Evolutionary conservation across 768 basidiomycete genomes (phyloP), one percentile per base, ranked within the genome.

Genomic region (Leccinellum rugosiceps): DNA sequence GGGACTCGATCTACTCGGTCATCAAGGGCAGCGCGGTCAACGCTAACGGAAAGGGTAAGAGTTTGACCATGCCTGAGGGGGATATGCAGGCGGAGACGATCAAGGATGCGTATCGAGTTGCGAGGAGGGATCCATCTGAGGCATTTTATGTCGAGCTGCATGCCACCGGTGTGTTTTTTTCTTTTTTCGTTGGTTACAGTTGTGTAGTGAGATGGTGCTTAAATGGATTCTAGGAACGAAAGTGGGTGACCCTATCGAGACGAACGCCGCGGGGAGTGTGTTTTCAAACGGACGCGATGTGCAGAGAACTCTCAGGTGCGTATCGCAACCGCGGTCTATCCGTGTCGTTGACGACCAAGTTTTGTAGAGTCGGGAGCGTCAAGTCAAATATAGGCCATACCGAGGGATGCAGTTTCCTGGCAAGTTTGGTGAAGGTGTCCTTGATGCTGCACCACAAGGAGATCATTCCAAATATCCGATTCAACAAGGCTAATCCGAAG

Each of bases 81-180:
- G 67, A 70, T 51, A 68, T 70, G 57, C 74, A 75, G 58, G 65
- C 64, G 2, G 64, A 66, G 44, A 71, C 75, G 32, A 75, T 75
- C 53, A 68, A 60, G 52, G 65, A 65, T 11, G 74, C 73, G 2
- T 74, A 72, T 50, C 59, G 61, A 6, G 56, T 63, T 15, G 71
- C 73, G 8, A 55, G 61, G 13, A 61, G 65, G 53, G 63, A 72
- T 38, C 74, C 72, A 5, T 58, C 62, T 1, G 78, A 81, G 34
- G 77, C 77, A 5, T 80, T 80, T 60, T 82, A 71, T 58, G 71
- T 82, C 0, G 81, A 82, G 61, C 58, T 79, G 14, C 81, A 83
- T 58, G 80, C 77, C 19, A 81, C 81, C 17, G 80, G 68, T 69
- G 28, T 35, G 59, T 57, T 21, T 3, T 23, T 57, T 1, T 35